phyloP scores from a whole-genome alignment of 1,284 basidiomycete genomes.

The Ganoderma meredithae region DNA sequence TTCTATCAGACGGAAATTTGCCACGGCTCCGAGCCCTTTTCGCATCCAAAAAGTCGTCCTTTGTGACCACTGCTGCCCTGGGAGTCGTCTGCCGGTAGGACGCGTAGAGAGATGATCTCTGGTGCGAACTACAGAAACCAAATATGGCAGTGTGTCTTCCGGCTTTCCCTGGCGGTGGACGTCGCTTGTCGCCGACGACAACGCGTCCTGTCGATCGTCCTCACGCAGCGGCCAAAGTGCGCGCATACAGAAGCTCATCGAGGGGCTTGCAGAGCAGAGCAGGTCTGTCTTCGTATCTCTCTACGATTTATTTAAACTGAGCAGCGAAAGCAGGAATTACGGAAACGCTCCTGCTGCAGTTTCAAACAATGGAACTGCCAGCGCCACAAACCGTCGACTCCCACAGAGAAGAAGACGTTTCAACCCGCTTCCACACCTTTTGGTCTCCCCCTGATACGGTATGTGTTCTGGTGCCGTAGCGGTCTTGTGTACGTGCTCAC shows the following conservation, averaged over 20 bases:
- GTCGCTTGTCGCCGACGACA: conserved; percentile 8
- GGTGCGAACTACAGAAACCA: conserved; percentile 5
- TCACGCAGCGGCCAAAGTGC: background rate
- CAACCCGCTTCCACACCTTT: background rate
- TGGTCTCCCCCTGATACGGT: background rate
- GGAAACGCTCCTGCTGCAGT: background rate
- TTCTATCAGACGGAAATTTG: background rate
- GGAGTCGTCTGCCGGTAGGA: background rate
- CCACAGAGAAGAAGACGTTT: conserved; percentile 2
- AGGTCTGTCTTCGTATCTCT: background rate
- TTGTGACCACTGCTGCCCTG: background rate
- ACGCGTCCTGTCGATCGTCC: conserved; percentile 6
- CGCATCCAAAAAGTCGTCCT: background rate
- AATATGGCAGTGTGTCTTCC: background rate
- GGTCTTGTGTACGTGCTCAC: background rate
- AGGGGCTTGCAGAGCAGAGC: background rate
- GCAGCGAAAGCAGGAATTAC: background rate
- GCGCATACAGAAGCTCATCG: background rate
- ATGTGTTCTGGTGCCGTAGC: background rate
- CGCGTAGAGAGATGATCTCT: background rate
- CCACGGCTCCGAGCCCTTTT: background rate
- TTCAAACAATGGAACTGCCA: background rate
- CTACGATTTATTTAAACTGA: background rate
- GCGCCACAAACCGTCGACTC: background rate
- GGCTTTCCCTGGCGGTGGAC: background rate